phyloP scores from a whole-genome alignment of 1,139 yeast genomes.

The Pichia sp. region DNA sequence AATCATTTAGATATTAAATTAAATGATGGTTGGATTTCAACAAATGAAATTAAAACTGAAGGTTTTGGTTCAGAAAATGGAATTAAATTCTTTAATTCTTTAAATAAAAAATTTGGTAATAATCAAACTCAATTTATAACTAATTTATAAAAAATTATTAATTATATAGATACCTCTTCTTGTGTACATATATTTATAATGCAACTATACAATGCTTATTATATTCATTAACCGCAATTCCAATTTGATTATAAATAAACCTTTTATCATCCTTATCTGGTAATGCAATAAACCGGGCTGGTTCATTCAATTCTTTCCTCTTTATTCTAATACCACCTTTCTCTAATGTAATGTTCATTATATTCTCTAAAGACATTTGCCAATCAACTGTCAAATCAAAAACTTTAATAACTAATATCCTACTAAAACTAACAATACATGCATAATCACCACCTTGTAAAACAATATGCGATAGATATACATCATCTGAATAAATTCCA shows the following conservation, averaged over 20 bases:
- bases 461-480: slow-evolving; percentile 78
- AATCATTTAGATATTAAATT: slow-evolving; percentile 37
- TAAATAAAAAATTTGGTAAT: slow-evolving; percentile 43
- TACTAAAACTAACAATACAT: slow-evolving; percentile 66
- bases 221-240: slow-evolving; percentile 73
- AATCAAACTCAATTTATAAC: slow-evolving; percentile 1
- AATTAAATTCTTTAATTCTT: slow-evolving; percentile 33
- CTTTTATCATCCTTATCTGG: slow-evolving; percentile 60
- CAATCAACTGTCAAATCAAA: slow-evolving; percentile 56
- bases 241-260: slow-evolving; percentile 67
- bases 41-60: slow-evolving; percentile 44
- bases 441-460: slow-evolving; percentile 76
- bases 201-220: slow-evolving; percentile 43
- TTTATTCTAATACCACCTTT: slow-evolving; percentile 71
- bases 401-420: slow-evolving; percentile 66
- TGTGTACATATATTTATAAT: slow-evolving; percentile 2
- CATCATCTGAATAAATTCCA: slow-evolving; percentile 66
- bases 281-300: slow-evolving; percentile 61
- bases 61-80: slow-evolving; percentile 45
- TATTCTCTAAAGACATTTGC: slow-evolving; percentile 55
- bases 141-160: neutral
- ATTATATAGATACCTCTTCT: neutral
- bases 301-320: slow-evolving; percentile 36
- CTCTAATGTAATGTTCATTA: slow-evolving; percentile 68
- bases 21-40: slow-evolving; percentile 36